Percentiles rank a stretch among this genome's conserved stretches.
phyloP scores from a whole-genome alignment of 306 rosid genomes.

The Cicer arietinum region DNA sequence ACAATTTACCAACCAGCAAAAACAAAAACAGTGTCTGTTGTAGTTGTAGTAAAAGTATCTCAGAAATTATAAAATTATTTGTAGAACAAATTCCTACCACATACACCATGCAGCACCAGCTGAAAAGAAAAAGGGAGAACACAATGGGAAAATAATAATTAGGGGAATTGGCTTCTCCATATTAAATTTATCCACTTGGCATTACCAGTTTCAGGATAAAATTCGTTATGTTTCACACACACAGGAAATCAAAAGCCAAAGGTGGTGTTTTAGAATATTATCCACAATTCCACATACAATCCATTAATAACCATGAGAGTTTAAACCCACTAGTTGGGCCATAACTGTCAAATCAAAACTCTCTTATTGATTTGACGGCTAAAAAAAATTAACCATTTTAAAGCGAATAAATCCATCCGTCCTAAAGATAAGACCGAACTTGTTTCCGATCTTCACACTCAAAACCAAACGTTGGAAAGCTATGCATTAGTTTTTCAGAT shows the following conservation, averaged over 20 bases:
- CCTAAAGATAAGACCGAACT: constrained; percentile 40
- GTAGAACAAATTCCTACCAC: constrained; percentile 40
- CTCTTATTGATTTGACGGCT: constrained; percentile 51
- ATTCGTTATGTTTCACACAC: constrained; percentile 48
- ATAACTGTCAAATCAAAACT: constrained; percentile 43
- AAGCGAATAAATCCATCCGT: constrained; percentile 44
- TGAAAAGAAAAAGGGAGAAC: constrained; percentile 26
- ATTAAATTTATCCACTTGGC: constrained; percentile 57
- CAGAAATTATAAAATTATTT: background rate
- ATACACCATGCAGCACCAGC: constrained; percentile 32
- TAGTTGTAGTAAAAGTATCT: background rate
- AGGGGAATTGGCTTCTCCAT: constrained; percentile 40
- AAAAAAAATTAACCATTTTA: constrained; percentile 36
- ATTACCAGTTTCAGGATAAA: constrained; percentile 53
- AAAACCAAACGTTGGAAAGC: constrained; percentile 28
- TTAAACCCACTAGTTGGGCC: constrained; percentile 43
- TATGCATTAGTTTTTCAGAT: constrained; percentile 10
- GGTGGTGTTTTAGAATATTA: constrained; percentile 55
- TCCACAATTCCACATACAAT: constrained; percentile 42
- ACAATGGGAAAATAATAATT: background rate
- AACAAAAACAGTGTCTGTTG: constrained; percentile 36
- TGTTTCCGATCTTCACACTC: constrained; percentile 46
- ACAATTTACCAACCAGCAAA: constrained; percentile 43
- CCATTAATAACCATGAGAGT: constrained; percentile 40
- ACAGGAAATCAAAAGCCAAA: constrained; percentile 41